These are phyloP conservation scores for Sphagnum fallax DNA, from an alignment of 228 moss, liverwort and hornwort species.

Conservation along the genomic window DNA sequence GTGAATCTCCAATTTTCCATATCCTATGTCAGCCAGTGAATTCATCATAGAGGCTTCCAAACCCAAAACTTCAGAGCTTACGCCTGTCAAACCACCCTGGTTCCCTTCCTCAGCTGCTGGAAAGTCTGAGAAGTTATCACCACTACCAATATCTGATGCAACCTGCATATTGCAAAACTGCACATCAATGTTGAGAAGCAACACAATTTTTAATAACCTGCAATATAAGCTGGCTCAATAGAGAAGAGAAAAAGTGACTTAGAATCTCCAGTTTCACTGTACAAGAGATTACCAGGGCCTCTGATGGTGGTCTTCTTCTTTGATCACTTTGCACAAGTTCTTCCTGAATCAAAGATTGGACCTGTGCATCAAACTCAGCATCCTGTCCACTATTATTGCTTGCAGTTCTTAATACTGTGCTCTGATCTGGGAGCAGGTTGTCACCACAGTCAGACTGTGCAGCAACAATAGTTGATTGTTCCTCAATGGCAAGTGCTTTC, in stretches of 20 bases:
- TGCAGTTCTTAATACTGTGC: constrained; percentile 8
- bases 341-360: constrained; percentile 7
- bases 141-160: constrained; percentile 11
- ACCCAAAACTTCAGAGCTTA: constrained; percentile 7
- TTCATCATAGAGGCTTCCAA: constrained; percentile 16
- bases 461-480: constrained; percentile 48
- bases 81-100: constrained; percentile 21
- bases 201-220: too few relatives aligned
- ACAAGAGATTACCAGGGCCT: too few relatives aligned
- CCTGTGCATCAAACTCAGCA: constrained; percentile 19
- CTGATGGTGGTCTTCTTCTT: too few relatives aligned
- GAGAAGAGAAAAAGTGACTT: too few relatives aligned
- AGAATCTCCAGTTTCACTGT: too few relatives aligned
- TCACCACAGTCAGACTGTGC: constrained; percentile 18
- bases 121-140: constrained; percentile 9
- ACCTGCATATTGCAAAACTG: constrained; percentile 14
- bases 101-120: constrained; percentile 19
- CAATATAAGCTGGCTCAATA: too few relatives aligned
- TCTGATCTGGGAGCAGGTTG: constrained; percentile 17
- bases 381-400: constrained; percentile 18
- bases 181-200: too few relatives aligned
- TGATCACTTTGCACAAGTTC: too few relatives aligned
- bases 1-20: constrained; percentile 36
- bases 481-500: constrained; percentile 67
- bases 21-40: constrained; percentile 19